A percentile compares a stretch with the other conserved stretches of the same genome.
These are phyloP conservation scores for Umbellularia californica DNA, from an alignment of 164 flowering plant genomes.

Conservation along the genomic window DNA sequence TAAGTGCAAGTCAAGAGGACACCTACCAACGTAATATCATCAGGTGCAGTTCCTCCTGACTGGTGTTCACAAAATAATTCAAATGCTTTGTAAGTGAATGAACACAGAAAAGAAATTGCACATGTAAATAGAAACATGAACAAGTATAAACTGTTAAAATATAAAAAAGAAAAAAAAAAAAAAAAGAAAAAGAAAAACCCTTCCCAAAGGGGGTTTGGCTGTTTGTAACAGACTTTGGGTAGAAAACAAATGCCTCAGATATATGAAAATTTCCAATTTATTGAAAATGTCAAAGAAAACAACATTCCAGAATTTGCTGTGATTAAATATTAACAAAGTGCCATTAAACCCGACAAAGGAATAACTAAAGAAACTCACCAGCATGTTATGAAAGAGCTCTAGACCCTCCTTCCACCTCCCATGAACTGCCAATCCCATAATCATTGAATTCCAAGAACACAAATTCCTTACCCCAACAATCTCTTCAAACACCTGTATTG, in stretches of 20 bases:
- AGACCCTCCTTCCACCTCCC: conserved; percentile 59
- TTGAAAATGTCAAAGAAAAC: too few relatives aligned
- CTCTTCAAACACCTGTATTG: conserved; percentile 53
- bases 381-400: conserved; percentile 53
- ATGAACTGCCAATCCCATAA: conserved; percentile 79
- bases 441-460: conserved; percentile 88
- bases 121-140: background rate
- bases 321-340: background rate
- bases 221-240: too few relatives aligned
- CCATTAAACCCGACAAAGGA: background rate
- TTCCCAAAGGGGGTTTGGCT: too few relatives aligned
- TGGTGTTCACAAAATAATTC: conserved; percentile 10
- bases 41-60: conserved; percentile 50
- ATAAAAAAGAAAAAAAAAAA: too few relatives aligned
- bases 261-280: too few relatives aligned
- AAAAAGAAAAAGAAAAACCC: too few relatives aligned
- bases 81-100: background rate
- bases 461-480: conserved; percentile 44
- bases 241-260: too few relatives aligned
- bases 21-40: conserved; percentile 80
- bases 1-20: conserved; percentile 76
- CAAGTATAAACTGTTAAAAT: background rate
- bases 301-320: background rate
- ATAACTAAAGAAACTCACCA: conserved; percentile 30
- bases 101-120: background rate